These are phyloP conservation scores for Sordariomycetes sp. DNA, from an alignment of 2,329 filamentous ascomycete species.

Conservation along the genomic window DNA sequence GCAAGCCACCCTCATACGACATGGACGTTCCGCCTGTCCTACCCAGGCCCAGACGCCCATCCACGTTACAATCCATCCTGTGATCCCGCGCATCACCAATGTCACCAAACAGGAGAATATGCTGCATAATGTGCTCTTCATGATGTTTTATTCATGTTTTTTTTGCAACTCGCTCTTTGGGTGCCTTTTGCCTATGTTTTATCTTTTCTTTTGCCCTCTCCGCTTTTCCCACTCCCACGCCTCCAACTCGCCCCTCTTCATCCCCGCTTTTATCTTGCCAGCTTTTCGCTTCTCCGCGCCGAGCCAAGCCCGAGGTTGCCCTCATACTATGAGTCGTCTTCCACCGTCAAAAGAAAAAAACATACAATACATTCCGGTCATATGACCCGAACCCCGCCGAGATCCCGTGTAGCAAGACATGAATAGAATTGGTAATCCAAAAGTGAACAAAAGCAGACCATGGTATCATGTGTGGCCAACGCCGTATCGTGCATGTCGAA, in stretches of 20 bases:
- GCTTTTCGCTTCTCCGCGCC: not conserved
- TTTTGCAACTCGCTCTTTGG: not conserved
- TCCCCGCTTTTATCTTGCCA: not conserved
- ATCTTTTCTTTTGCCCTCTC: not conserved
- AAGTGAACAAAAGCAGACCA: not conserved
- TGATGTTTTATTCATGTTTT: constrained; percentile 4
- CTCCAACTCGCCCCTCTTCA: not conserved
- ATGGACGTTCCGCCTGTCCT: no score
- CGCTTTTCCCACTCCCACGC: not conserved
- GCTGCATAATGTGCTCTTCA: not conserved
- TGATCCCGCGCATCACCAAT: not conserved
- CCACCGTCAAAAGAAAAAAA: constrained; percentile 10
- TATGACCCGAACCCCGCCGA: not conserved
- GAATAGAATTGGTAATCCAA: not conserved
- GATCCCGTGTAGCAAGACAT: not conserved
- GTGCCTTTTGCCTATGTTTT: constrained; percentile 2
- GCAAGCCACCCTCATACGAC: no score
- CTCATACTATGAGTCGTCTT: not conserved
- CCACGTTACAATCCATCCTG: not conserved
- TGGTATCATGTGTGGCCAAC: constrained; percentile 1
- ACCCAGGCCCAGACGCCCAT: not conserved
- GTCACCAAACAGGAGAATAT: not conserved
- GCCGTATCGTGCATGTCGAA: constrained; percentile 1
- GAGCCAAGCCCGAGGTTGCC: constrained; percentile 2
- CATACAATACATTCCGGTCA: constrained; percentile 11